Evolutionary conservation across 345 rosid genomes (phyloP), one percentile per base, ranked within the genome.

Genomic region (Raphanus sativus): DNA sequence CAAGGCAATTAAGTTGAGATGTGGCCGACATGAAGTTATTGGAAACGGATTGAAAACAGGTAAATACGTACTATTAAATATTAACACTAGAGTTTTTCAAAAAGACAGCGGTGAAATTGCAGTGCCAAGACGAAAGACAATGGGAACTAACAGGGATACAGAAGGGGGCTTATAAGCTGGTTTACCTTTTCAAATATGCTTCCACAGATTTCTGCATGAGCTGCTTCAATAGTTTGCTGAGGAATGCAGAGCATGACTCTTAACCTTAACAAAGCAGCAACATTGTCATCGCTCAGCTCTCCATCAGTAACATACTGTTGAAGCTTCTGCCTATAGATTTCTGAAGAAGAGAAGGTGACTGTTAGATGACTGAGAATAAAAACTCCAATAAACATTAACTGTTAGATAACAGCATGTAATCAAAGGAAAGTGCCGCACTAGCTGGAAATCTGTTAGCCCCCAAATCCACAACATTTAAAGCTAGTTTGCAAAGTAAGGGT

Each of bases 191-290:
- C 97, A 86, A 93, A 96, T 83, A 91, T 85, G 77, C 80, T 87
- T 84, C 99, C 99, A 84, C 98, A 96, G 63, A 93, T 88, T 71
- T 93, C 97, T 59, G 92, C 69, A 73, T 96, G 98, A 83, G 94
- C 95, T 16, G 89, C 87, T 75, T 92, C 99, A 45, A 96, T 83
- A 56, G 86, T 90, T 82, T 86, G 89, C 82, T 96, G 97, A 69
- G 99, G 95, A 84, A 96, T 83, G 75, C 98, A 96, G 69, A 96
- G 92, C 90, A 93, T 81, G 71, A 93, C 91, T 71, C 98, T 85
- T 74, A 93, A 77, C 82, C 85, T 90, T 69, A 85, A 81, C 86
- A 96, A 76, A 52, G 89, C 85, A 81, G 89, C 83, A 82, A 89
- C 91, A 81, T 91, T 92, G 75, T 82, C 89, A 4, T 96, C 99